phyloP scores from a whole-genome alignment of 2,329 filamentous ascomycete species.

The Penicillium psychrosexuale region DNA sequence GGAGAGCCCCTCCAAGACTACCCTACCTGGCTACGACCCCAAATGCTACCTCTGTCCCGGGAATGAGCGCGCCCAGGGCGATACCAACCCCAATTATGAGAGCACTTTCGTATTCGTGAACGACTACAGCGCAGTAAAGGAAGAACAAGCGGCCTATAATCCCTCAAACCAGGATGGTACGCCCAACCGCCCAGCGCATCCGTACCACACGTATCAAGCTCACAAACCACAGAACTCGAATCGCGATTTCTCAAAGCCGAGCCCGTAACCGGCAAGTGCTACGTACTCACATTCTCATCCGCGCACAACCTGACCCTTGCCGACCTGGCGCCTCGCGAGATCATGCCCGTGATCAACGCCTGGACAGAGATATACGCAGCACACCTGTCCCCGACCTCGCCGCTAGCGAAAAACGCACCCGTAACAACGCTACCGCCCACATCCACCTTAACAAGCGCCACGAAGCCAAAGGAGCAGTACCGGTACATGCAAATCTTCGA shows the following conservation, averaged over 20 bases:
- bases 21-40: constrained; percentile 77
- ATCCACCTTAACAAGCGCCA: constrained; percentile 44
- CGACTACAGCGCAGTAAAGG: constrained; percentile 95
- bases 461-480: constrained; percentile 69
- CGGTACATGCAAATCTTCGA: constrained; percentile 99
- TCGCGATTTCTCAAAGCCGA: constrained; percentile 76
- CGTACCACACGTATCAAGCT: not conserved
- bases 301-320: constrained; percentile 89
- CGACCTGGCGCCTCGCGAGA: constrained; percentile 74
- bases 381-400: constrained; percentile 71
- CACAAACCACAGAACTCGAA: constrained; percentile 57
- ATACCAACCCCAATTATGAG: constrained; percentile 79
- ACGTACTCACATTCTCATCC: constrained; percentile 91
- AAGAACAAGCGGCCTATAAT: constrained; percentile 78
- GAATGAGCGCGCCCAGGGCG: constrained; percentile 83
- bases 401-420: constrained; percentile 52
- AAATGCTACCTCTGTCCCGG: constrained; percentile 94
- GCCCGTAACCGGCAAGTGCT: constrained; percentile 90
- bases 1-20: constrained; percentile 65
- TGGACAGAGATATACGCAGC: constrained; percentile 89
- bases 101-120: constrained; percentile 94
- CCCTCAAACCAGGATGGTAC: constrained; percentile 51
- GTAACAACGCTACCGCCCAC: constrained; percentile 49
- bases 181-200: constrained; percentile 8
- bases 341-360: constrained; percentile 77